These are phyloP conservation scores for Paraconiothyrium sp. DNA, from an alignment of 2,329 filamentous ascomycete species.

Conservation along the genomic window DNA sequence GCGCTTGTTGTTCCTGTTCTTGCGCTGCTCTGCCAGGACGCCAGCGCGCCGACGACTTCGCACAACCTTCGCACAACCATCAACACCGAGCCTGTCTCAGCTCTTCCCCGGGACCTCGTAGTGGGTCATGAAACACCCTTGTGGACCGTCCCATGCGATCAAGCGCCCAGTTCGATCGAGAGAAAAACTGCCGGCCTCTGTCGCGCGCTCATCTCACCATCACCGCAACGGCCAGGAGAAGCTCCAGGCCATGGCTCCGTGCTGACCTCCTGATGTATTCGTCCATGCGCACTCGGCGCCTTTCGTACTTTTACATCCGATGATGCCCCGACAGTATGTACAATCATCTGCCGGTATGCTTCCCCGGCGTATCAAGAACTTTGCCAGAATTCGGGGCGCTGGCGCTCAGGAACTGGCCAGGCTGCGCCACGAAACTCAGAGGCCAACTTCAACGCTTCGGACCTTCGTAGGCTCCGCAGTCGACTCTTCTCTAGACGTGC, in stretches of 20 bases:
- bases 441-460: too few relatives aligned
- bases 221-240: background rate
- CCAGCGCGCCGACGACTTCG: too few relatives aligned
- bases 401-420: too few relatives aligned
- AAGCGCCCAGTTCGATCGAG: background rate
- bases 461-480: too few relatives aligned
- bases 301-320: background rate
- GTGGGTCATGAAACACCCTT: constrained; percentile 8
- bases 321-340: background rate
- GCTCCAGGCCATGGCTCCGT: background rate
- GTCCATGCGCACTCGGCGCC: background rate
- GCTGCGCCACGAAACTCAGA: background rate
- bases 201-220: background rate
- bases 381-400: too few relatives aligned
- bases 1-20: background rate
- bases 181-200: constrained; percentile 2
- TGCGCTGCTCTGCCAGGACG: background rate
- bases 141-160: too few relatives aligned
- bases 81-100: too few relatives aligned
- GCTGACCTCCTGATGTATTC: background rate
- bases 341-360: constrained; percentile 4
- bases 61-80: background rate
- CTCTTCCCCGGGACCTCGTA: background rate
- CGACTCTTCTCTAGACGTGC: too few relatives aligned
- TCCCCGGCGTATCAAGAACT: background rate